Evolutionary conservation across 805 yeast genomes (phyloP), one percentile per base, ranked within the genome.

Genomic region (Cyberlindnera xishuangbannaensis): DNA sequence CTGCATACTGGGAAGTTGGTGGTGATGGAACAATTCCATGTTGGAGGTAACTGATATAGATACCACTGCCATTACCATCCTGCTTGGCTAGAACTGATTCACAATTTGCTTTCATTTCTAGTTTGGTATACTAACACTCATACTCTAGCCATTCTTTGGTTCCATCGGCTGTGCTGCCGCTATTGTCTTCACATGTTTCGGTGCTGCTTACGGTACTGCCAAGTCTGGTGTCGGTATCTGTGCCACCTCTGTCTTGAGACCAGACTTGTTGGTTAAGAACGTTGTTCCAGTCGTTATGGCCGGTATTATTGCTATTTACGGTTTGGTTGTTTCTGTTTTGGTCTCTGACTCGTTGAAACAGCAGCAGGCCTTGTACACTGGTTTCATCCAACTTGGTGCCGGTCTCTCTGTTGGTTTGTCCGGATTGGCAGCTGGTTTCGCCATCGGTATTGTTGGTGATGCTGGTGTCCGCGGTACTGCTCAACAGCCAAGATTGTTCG

Each of bases 121-220:
- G 12, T 12, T 9, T 20, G 3, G 3, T 11, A 14, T 32, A 37
- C 38, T 37, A 37, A 39, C 42, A 27, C 15, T 18, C 15, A 27
- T 6, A n/a, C 21, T 28, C 25, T 21, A 34, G 38, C 98, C 99
- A 62, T 92, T 92, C 75, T 92, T 92, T 65, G 99, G 99, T 57
- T 90, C 97, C 50, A 85, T 92, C 59, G 99, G 99, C 61, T 94
- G 98, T 75, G 95, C 98, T 39, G 86, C 97, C 34, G 97, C 99
- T 63, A 92, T 92, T 59, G 86, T 94, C 58, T 92, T 92, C 78
- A 88, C 98, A 63, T 86, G 96, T 60, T 86, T 88, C 61, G 98
- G 98, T 71, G 97, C 98, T 56, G 85, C 96, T 37, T 88, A 88
- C 66, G 98, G 98, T 71, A 90, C 97, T 48, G 98, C 98, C 58